A percentile compares a stretch with the other conserved stretches of the same genome.
Evolutionary conservation across 306 rosid genomes (phyloP).

Genomic region (Castanea mollissima): DNA sequence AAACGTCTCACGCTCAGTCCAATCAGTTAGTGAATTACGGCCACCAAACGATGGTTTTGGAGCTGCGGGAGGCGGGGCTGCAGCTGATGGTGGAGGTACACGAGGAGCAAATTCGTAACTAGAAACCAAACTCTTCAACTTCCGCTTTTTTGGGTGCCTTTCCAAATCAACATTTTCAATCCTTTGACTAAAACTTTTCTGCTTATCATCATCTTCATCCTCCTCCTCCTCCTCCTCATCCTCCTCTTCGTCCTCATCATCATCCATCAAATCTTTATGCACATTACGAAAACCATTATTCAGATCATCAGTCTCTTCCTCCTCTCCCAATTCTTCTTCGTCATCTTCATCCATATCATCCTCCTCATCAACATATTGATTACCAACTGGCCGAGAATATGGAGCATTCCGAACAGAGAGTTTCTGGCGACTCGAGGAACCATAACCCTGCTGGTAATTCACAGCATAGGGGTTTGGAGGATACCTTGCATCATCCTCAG

Average conservation of each 20-base stretch:
- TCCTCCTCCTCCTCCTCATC: slow-evolving; percentile 28
- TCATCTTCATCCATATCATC: slow-evolving; percentile 51
- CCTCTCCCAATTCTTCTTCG: slow-evolving; percentile 43
- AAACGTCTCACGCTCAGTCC: slow-evolving; percentile 82
- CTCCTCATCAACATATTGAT: slow-evolving; percentile 38
- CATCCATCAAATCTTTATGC: slow-evolving; percentile 24
- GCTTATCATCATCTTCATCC: slow-evolving; percentile 39
- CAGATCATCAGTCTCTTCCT: slow-evolving; percentile 50
- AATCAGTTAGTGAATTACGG: slow-evolving; percentile 64
- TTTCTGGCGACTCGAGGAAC: slow-evolving; percentile 39
- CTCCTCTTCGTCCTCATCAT: slow-evolving; percentile 19
- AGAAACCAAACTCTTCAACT: slow-evolving; percentile 69
- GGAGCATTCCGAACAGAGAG: slow-evolving; percentile 37
- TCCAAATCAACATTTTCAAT: slow-evolving; percentile 45
- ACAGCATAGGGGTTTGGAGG: slow-evolving; percentile 38
- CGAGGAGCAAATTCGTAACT: slow-evolving; percentile 79
- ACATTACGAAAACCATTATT: slow-evolving; percentile 36
- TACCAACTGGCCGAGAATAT: slow-evolving; percentile 36
- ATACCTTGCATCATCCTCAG: slow-evolving; percentile 63
- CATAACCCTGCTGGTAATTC: slow-evolving; percentile 50
- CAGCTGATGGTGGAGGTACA: slow-evolving; percentile 37
- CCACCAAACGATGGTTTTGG: slow-evolving; percentile 64
- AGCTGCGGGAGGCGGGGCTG: slow-evolving; percentile 30
- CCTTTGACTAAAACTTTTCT: slow-evolving; percentile 24
- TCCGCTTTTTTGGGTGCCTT: slow-evolving; percentile 69